These are phyloP conservation scores for Davidsoniella virescens DNA, from an alignment of 2,329 filamentous ascomycete species.

Conservation along the genomic window DNA sequence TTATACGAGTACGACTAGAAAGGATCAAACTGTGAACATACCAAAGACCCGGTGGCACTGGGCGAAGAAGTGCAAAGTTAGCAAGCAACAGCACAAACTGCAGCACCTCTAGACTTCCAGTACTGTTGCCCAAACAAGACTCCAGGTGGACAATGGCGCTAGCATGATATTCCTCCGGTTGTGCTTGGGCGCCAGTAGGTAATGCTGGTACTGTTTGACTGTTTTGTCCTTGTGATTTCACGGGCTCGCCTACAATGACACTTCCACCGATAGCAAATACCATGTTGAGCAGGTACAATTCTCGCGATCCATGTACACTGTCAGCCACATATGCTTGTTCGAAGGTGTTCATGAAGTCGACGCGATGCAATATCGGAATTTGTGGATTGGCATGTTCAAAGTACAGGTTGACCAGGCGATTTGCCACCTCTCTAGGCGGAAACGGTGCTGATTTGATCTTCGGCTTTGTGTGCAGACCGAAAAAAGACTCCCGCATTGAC, in stretches of 20 bases:
- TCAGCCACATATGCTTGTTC: constrained; percentile 62
- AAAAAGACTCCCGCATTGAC: constrained; percentile 90
- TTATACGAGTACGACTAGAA: constrained; percentile 5
- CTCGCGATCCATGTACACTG: constrained; percentile 51
- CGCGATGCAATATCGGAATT: constrained; percentile 78
- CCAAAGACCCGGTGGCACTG: constrained; percentile 87
- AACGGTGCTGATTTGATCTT: constrained; percentile 75
- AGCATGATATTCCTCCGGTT: constrained; percentile 91
- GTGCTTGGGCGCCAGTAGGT: constrained; percentile 34
- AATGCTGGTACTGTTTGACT: constrained; percentile 16
- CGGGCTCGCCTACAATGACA: constrained; percentile 61
- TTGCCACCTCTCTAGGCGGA: constrained; percentile 58
- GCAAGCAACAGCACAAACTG: constrained; percentile 86
- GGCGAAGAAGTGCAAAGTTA: constrained; percentile 77
- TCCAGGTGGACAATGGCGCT: constrained; percentile 87
- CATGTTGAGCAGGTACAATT: constrained; percentile 91
- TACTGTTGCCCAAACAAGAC: constrained; percentile 66
- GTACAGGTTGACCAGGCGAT: constrained; percentile 63
- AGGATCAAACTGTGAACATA: constrained; percentile 19
- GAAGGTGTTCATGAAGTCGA: constrained; percentile 79
- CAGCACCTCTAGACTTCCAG: constrained; percentile 80
- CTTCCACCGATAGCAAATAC: constrained; percentile 92
- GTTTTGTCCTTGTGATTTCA: constrained; percentile 30
- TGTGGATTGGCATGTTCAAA: constrained; percentile 96
- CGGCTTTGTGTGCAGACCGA: constrained; percentile 83